Evolutionary conservation across 2,329 filamentous ascomycete genomes (phyloP), one percentile per base, ranked within the genome.

Genomic region (Xylariaceae sp.): DNA sequence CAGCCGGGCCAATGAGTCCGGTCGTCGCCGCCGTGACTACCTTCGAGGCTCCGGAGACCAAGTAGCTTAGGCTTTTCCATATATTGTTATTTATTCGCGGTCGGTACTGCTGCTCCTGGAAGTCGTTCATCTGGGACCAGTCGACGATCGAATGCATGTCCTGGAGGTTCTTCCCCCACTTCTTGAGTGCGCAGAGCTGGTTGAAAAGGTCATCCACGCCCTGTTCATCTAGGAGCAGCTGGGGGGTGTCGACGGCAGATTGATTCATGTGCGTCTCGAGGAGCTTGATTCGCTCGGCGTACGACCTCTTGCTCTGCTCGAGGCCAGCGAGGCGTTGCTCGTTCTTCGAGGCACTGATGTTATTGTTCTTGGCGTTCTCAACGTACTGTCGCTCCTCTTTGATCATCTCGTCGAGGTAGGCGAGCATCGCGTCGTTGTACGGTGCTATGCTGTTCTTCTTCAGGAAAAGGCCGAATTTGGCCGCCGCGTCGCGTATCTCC

Each of bases 341-440:
- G 20, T 59, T 59, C 40, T 52, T 44, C 21, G 41, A 29, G 18
- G 26, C 42, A 7, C 32, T 3, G 1, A 44, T 51, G 19, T 42
- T 48, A 21, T 19, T 48, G 2, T 2, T 26, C 21, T 44, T 47
- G 19, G 42, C 41, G 14, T 46, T 19, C 14, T 23, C 6, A 2
- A 41, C 29, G 18, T 40, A 12, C 20, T 51, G 48, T 16, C 42
- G 19, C 59, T 77, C 73, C 43, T 74, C 67, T 37, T 72, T 66
- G 57, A 77, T 77, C 0, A 75, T 59, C 52, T 67, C 61, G 32
- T 75, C 70, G 2, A 77, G 62, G 55, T 78, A 77, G 12, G 66
- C 73, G 3, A 75, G 48, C 12, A 70, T 74, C 0, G 72, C 71
- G 55, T 78, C 75, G 45, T 78, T 78, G 67, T 74, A 75, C 1